Base-by-base conservation (phyloP, 345 rosid genomes). In the Melastoma malabathricum region DNA sequence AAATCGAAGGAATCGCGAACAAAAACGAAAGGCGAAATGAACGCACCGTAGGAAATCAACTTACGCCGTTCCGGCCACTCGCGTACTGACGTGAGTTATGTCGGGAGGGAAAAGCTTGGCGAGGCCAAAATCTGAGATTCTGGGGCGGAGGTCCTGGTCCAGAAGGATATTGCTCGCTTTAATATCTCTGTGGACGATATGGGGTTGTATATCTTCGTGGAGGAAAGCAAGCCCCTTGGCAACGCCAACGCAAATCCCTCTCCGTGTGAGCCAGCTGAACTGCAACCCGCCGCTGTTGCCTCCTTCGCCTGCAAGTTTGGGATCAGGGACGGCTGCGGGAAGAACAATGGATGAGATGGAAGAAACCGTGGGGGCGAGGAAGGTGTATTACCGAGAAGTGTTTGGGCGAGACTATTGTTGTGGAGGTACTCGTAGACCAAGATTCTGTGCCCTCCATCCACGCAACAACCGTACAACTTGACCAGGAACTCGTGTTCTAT, bases 151-250 rank as follows among this genome's bases (percentile, higher is more conserved):
- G 58, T 75, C 22, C 58, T 46, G 47, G 47, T 80, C 82, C 34
- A 83, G 82, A 41, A 83, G 92, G 61, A 83, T 63, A 60, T 83
- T 80, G 63, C 92, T 83, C 56, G 86, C 92, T 71, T 83, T 83
- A 44, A 83, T 83, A 49, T 83, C 92, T 62, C 92, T 69, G 44
- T 83, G 92, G 68, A 83, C 65, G 55, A 83, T 68, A 67, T 58
- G 72, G 3, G 87, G 87, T 9, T 59, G 66, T 51, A 75, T 73
- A 43, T 80, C 84, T 70, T 80, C 87, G 8, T 83, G 92, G 61
- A 83, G 92, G 64, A 65, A 83, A 17, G 74, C 73, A 19, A 83
- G 82, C 27, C 92, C 92, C 57, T 48, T 67, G 1, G 92, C 92
- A 49, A 83, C 71, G 25, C 82, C 84, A 44, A 83, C 54, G 69